A percentile compares a stretch with the other conserved stretches of the same genome.
Conservation (phyloP, 768 basidiomycete genomes). For the Podaxis sp. region DNA sequence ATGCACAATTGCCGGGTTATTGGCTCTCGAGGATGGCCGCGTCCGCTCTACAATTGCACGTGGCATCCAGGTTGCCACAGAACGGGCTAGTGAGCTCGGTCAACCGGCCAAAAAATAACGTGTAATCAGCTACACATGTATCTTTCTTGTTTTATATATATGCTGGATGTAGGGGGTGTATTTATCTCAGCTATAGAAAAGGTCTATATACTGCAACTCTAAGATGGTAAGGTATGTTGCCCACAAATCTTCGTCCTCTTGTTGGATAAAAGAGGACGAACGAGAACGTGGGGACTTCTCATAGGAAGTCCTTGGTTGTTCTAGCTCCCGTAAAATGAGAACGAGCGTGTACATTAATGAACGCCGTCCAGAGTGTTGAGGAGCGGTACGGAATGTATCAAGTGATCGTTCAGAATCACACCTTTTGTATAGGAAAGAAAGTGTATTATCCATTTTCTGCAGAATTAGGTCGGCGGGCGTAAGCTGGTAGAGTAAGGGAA, state of each 20-base stretch:
- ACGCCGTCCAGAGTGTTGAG: slow-evolving; percentile 96
- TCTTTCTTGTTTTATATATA: background rate
- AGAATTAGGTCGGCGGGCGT: slow-evolving; percentile 9
- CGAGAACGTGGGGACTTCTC: slow-evolving; percentile 26
- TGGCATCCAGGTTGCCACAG: slow-evolving; percentile 91
- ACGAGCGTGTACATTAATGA: slow-evolving; percentile 65
- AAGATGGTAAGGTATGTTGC: slow-evolving; percentile 22
- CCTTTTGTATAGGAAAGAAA: too few relatives aligned
- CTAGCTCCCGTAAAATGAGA: slow-evolving; percentile 98
- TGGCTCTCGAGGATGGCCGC: slow-evolving; percentile 91
- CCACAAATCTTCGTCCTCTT: slow-evolving; percentile 24
- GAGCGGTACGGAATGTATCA: slow-evolving; percentile 48
- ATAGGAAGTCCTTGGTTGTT: slow-evolving; percentile 31
- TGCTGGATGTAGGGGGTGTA: background rate
- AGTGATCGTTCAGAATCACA: background rate
- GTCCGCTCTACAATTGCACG: slow-evolving; percentile 94
- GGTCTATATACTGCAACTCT: background rate
- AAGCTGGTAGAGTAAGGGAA: background rate
- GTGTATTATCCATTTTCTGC: background rate
- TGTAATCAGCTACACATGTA: background rate
- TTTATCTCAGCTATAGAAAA: background rate
- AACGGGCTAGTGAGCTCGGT: slow-evolving; percentile 83
- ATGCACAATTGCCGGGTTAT: slow-evolving; percentile 95
- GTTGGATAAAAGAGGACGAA: slow-evolving; percentile 21
- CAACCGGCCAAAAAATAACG: slow-evolving; percentile 58